A percentile compares a stretch with the other conserved stretches of the same genome.
phyloP scores from a whole-genome alignment of 2,329 filamentous ascomycete species.

The Neofusicoccum parvum region DNA sequence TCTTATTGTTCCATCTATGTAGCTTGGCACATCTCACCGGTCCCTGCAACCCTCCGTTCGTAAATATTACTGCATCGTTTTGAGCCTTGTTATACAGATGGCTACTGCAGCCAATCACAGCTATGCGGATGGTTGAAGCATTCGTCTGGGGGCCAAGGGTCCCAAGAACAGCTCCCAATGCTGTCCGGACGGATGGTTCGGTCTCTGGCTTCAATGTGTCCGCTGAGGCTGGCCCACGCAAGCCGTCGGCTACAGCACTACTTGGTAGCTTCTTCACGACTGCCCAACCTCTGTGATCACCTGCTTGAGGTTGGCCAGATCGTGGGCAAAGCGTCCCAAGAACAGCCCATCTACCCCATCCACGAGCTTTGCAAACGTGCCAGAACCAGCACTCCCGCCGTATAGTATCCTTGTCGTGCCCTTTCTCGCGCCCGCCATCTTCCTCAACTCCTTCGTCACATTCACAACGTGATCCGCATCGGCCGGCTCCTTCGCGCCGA shows the following conservation, averaged over 20 bases:
- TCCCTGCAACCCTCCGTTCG: neutral
- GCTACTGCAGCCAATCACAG: too few species aligned
- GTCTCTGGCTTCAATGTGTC: too few species aligned
- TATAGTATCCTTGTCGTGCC: conserved; percentile 73
- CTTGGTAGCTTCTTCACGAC: conserved; percentile 23
- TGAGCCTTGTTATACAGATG: too few species aligned
- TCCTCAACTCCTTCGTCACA: conserved; percentile 67
- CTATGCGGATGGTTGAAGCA: too few species aligned
- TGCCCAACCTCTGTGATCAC: conserved; percentile 72
- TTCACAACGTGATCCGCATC: conserved; percentile 70
- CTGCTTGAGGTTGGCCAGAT: conserved; percentile 69
- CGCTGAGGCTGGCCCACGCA: too few species aligned
- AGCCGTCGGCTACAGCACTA: too few species aligned
- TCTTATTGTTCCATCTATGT: neutral
- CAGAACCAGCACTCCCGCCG: conserved; percentile 80
- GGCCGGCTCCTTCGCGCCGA: conserved; percentile 73
- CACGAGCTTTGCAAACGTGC: conserved; percentile 68
- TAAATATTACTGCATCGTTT: neutral
- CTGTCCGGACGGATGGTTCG: too few species aligned
- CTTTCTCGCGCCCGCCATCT: conserved; percentile 53
- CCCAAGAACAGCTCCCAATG: too few species aligned
- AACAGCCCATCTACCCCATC: conserved; percentile 78
- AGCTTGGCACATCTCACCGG: neutral
- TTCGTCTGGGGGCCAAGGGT: too few species aligned
- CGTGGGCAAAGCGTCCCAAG: conserved; percentile 78